Evolutionary conservation across 1,139 yeast species (phyloP).

Genomic region (Suhomyces choctaworum): DNA sequence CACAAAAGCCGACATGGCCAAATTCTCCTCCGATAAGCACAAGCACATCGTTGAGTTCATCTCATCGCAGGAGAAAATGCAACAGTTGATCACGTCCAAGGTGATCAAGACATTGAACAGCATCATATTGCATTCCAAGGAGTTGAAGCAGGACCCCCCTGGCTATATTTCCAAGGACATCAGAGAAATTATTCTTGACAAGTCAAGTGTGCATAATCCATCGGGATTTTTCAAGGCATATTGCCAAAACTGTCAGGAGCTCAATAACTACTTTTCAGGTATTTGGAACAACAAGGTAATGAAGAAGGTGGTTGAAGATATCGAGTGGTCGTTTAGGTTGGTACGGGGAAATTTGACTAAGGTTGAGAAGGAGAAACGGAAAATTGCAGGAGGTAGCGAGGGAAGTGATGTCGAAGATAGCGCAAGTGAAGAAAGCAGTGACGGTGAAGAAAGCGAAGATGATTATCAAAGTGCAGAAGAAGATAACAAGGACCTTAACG

Average conservation of each 20-base stretch:
- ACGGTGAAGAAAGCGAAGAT: conserved; percentile 5
- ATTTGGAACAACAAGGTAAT: conserved; percentile 59
- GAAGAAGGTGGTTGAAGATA: conserved; percentile 45
- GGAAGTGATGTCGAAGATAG: conserved; percentile 21
- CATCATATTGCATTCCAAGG: conserved; percentile 28
- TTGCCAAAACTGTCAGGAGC: conserved; percentile 42
- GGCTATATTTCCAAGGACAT: conserved; percentile 30
- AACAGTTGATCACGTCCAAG: conserved; percentile 34
- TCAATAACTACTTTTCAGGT: conserved; percentile 53
- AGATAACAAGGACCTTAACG: conserved; percentile 22
- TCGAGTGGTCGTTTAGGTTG: conserved; percentile 59
- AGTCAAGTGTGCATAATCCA: conserved; percentile 40
- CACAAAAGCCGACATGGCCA: conserved; percentile 25
- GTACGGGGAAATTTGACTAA: conserved; percentile 60
- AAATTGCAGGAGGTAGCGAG: conserved; percentile 26
- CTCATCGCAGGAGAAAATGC: conserved; percentile 19
- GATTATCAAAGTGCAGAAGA: conserved; percentile 8
- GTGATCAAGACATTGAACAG: conserved; percentile 30
- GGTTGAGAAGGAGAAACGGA: conserved; percentile 39
- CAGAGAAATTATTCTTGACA: conserved; percentile 26
- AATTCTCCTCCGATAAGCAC: conserved; percentile 21
- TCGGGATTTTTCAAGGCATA: conserved; percentile 48
- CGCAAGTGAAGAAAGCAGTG: conserved; percentile 20
- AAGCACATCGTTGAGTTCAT: conserved; percentile 24
- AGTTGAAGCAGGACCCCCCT: conserved; percentile 34